Conservation (phyloP, 371 early-diverging fungal genomes). For the Rhizopus sp. region DNA sequence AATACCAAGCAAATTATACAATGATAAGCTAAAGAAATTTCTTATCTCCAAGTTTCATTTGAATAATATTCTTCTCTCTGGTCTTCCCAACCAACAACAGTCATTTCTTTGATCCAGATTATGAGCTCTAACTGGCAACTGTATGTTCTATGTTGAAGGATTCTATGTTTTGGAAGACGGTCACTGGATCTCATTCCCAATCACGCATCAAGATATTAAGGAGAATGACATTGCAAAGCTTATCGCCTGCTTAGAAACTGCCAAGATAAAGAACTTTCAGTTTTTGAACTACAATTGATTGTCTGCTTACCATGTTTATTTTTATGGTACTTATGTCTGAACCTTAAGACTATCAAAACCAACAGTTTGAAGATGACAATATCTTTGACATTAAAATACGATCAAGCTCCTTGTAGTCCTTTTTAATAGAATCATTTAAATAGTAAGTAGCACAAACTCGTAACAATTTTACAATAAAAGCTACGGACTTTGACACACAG, state of each 20-base stretch:
- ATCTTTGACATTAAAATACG: no score
- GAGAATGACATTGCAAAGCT: conserved; percentile 10
- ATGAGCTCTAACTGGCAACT: conserved; percentile 17
- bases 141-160: conserved; percentile 8
- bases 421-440: conserved; percentile 11
- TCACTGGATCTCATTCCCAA: conserved; percentile 15
- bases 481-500: no score
- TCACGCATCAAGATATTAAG: conserved; percentile 4
- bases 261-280: conserved; percentile 9
- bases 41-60: conserved; percentile 17
- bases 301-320: conserved; percentile 15
- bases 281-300: conserved; percentile 12
- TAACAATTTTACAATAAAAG: no score
- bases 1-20: conserved; percentile 16
- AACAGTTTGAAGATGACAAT: conserved; percentile 8
- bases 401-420: conserved; percentile 6
- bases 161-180: conserved; percentile 16
- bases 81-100: conserved; percentile 6
- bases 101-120: conserved; percentile 10
- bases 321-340: conserved; percentile 13
- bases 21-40: conserved; percentile 10
- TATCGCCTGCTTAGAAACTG: conserved; percentile 7
- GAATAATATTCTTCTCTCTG: conserved; percentile 13
- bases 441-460: conserved; percentile 10
- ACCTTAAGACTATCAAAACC: conserved; percentile 6